A percentile compares a stretch with the other conserved stretches of the same genome.
Conservation (phyloP, 495 filamentous ascomycete genomes). For the Penicillium cosmopolitanum region DNA sequence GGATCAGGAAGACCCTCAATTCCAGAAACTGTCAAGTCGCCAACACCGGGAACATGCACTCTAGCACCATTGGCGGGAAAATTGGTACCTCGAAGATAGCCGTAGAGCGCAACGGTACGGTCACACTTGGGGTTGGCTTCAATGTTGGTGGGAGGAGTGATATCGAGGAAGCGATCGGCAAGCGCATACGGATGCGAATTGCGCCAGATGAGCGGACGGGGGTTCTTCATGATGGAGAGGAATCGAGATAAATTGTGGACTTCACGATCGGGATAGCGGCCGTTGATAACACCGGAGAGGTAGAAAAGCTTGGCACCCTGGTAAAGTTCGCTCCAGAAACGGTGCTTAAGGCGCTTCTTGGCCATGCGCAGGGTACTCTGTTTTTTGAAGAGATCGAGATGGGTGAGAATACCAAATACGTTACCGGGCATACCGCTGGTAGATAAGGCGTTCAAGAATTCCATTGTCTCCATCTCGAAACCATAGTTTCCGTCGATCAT, state of each 20-base stretch:
- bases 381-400: conserved; percentile 93
- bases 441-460: conserved; percentile 89
- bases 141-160: conserved; percentile 88
- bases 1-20: conserved; percentile 92
- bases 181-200: conserved; percentile 93
- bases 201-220: conserved; percentile 91
- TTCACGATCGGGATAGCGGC: conserved; percentile 94
- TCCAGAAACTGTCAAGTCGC: conserved; percentile 82
- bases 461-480: conserved; percentile 99
- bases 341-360: conserved; percentile 94
- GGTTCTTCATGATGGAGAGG: conserved; percentile 98
- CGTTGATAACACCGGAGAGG: conserved; percentile 91
- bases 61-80: conserved; percentile 84
- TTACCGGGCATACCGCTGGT: conserved; percentile 96
- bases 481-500: conserved; percentile 99
- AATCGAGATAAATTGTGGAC: conserved; percentile 94
- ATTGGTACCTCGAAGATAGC: conserved; percentile 94
- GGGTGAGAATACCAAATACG: conserved; percentile 94
- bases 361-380: conserved; percentile 85
- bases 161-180: conserved; percentile 90
- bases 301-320: conserved; percentile 97
- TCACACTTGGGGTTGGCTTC: conserved; percentile 89
- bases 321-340: conserved; percentile 96
- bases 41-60: conserved; percentile 91
- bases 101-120: conserved; percentile 86